Conservation (phyloP, 345 rosid species). For the Noccaea bulbosa region DNA sequence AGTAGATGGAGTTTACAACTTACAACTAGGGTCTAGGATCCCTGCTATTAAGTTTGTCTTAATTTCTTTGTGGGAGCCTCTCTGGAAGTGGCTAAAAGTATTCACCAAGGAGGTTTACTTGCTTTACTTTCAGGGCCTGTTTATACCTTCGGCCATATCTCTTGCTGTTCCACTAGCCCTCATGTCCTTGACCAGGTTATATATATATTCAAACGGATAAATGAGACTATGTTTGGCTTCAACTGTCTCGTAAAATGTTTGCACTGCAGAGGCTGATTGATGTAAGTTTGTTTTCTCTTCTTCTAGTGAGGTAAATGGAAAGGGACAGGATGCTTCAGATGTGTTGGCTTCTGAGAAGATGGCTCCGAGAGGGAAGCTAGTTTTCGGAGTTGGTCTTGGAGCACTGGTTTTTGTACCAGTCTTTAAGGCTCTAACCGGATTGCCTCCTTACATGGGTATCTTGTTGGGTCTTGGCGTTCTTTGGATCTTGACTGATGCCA, state of each 20-base stretch:
- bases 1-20: constrained; percentile 4
- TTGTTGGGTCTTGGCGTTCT: constrained; percentile 96
- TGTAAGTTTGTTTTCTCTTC: constrained; percentile 29
- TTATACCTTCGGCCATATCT: constrained; percentile 77
- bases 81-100: background rate
- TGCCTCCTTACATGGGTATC: constrained; percentile 97
- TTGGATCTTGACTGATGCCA: constrained; percentile 95
- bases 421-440: constrained; percentile 88
- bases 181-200: constrained; percentile 81
- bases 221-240: background rate
- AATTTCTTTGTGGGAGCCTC: constrained; percentile 4
- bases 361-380: constrained; percentile 94
- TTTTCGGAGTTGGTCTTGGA: constrained; percentile 81
- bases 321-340: constrained; percentile 63
- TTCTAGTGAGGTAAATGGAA: constrained; percentile 85
- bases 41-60: background rate
- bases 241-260: background rate
- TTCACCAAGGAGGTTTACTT: constrained; percentile 7
- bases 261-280: constrained; percentile 38
- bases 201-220: constrained; percentile 22
- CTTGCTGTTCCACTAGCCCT: constrained; percentile 87
- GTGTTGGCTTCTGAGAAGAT: constrained; percentile 83
- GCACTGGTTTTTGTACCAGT: constrained; percentile 92
- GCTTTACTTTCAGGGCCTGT: constrained; percentile 58
- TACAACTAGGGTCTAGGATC: background rate